Conservation (phyloP, 2,329 filamentous ascomycete genomes). For the Aspergillus tubingensis region DNA sequence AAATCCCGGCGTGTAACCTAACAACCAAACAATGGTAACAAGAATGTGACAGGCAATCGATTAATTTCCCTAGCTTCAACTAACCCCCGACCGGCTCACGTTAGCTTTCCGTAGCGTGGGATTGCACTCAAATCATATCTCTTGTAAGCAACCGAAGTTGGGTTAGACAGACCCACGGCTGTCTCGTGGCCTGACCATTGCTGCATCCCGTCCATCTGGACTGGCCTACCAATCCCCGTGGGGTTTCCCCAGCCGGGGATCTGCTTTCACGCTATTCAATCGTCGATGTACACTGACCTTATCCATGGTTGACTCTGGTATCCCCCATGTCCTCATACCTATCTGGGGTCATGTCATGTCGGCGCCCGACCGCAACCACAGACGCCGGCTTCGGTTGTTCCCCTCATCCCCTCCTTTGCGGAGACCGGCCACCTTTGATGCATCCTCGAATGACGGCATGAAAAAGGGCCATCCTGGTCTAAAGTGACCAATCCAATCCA, state of each 20-base stretch:
- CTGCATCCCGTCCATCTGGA: background rate
- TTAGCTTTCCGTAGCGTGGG: background rate
- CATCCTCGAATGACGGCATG: constrained; percentile 1
- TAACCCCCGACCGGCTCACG: background rate
- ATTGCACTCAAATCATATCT: background rate
- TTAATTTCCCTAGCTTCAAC: background rate
- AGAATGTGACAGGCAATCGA: too few species aligned
- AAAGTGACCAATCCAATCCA: background rate
- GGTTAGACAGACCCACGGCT: background rate
- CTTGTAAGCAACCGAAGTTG: background rate
- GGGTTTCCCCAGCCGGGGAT: constrained; percentile 2
- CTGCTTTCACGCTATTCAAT: background rate
- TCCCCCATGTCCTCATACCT: background rate
- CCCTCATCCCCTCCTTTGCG: background rate
- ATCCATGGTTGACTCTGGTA: background rate
- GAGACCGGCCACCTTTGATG: background rate
- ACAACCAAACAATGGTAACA: too few species aligned
- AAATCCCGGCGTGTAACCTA: background rate
- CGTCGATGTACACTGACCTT: background rate
- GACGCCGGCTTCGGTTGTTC: background rate
- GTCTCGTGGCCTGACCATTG: background rate
- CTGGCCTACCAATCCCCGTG: background rate
- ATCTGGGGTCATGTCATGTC: background rate
- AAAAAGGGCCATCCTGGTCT: background rate
- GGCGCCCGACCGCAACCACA: background rate